phyloP scores from a whole-genome alignment of 768 basidiomycete genomes.

The Russula compacta region DNA sequence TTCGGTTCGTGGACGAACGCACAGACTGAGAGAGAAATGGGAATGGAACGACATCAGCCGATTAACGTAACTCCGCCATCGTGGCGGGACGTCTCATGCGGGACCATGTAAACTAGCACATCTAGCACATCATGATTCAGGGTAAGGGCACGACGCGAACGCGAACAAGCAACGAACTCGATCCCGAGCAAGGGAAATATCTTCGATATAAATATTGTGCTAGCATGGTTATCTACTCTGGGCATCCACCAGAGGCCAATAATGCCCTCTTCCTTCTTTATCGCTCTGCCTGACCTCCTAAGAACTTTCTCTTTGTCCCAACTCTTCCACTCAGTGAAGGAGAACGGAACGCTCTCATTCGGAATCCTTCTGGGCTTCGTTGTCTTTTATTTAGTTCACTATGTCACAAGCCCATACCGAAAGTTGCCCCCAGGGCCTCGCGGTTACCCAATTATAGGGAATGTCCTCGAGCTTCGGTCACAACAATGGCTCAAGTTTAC shows the following conservation, averaged over 20 bases:
- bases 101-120: no score
- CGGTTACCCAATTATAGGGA: conserved; percentile 17
- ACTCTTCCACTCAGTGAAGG: background rate
- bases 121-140: no score
- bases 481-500: conserved; percentile 18
- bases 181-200: no score
- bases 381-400: background rate
- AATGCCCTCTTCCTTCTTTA: background rate
- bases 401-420: conserved; percentile 11
- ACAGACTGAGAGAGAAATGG: background rate
- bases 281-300: background rate
- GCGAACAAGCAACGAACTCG: background rate
- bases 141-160: background rate
- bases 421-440: conserved; percentile 13
- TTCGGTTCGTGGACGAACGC: background rate
- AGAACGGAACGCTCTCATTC: conserved; percentile 10
- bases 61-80: no score
- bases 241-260: background rate
- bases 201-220: background rate
- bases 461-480: conserved; percentile 8
- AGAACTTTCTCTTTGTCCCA: background rate
- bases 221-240: background rate
- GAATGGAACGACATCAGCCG: background rate
- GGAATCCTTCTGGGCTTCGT: conserved; percentile 4
- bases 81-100: no score